Evolutionary conservation across 202 grass and related monocot species (phyloP), one percentile per base, ranked within the genome.

Genomic region (Zizania palustris): DNA sequence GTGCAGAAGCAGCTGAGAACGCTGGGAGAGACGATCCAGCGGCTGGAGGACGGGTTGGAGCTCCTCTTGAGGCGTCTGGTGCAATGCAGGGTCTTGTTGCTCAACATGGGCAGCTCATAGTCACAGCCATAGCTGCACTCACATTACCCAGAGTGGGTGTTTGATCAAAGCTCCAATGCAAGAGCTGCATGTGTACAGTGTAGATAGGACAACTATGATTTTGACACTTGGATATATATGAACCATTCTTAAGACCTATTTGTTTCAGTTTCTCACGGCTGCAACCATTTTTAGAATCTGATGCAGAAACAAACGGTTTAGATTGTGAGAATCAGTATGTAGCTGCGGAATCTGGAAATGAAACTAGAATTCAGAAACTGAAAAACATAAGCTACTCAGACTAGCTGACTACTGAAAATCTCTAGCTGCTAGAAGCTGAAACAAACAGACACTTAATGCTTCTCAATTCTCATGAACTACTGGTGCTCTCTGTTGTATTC

Each of bases 21-120:
- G 22, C 20, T 88, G 64, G 75, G 83, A 15, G 83, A 81, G 46
- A 80, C 77, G 34, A 79, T 93, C 22, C 74, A 85, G 45, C 48
- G 54, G 37, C 73, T 97, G 43, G 90, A 90, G 66, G 77, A 86
- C 15, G 85, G 67, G 51, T 60, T 83, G 44, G 90, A 91, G 56
- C 76, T 82, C 9, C 67, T 97, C 41, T 91, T 89, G 67, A 84
- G 88, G 60, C 83, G 82, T 11, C 68, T 97, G 28, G 77, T 93
- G 72, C 80, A 88, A 15, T 82, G 66, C 72, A 84, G 80, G 78
- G 88, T 85, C 11, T 87, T 83, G 78, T 80, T 97, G 69, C 77
- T 91, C 11, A 89, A 97, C 84, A 63, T 84, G 40, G 15, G 45
- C 51, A 93, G 85, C 79, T 84, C 41, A n/a, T 86, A 69, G 57